Evolutionary conservation across 2,329 filamentous ascomycete genomes (phyloP).

Genomic region (Fusarium pseudoanthophilum): DNA sequence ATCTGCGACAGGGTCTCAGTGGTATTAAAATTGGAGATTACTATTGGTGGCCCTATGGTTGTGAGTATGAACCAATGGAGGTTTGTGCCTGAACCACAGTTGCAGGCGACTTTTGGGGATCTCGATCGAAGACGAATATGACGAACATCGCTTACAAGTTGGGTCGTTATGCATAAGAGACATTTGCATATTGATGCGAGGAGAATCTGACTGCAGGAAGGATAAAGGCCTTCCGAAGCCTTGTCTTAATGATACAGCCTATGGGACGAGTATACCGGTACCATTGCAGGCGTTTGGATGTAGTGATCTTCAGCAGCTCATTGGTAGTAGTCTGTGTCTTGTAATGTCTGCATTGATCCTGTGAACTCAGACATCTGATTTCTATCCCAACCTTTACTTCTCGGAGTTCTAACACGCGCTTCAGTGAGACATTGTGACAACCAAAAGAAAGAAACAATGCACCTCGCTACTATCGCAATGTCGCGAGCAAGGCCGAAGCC

Average conservation of each 20-base stretch:
- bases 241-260: neutral
- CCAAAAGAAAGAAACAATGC: neutral
- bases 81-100: neutral
- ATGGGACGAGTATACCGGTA: neutral
- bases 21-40: neutral
- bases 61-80: neutral
- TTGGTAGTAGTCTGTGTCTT: neutral
- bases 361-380: neutral
- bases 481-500: neutral
- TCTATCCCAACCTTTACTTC: neutral
- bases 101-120: neutral
- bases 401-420: neutral
- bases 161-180: neutral
- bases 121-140: conserved; percentile 15
- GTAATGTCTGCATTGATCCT: neutral
- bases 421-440: conserved; percentile 8
- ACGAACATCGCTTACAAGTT: conserved; percentile 3
- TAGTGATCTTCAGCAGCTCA: neutral
- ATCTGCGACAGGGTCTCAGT: neutral
- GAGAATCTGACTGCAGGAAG: neutral
- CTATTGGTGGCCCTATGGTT: neutral
- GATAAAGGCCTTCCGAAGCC: neutral
- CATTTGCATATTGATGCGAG: neutral
- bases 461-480: neutral
- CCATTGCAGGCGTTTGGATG: neutral